Base-by-base conservation (phyloP, 768 basidiomycete species). In the Coprinopsis cinerea region DNA sequence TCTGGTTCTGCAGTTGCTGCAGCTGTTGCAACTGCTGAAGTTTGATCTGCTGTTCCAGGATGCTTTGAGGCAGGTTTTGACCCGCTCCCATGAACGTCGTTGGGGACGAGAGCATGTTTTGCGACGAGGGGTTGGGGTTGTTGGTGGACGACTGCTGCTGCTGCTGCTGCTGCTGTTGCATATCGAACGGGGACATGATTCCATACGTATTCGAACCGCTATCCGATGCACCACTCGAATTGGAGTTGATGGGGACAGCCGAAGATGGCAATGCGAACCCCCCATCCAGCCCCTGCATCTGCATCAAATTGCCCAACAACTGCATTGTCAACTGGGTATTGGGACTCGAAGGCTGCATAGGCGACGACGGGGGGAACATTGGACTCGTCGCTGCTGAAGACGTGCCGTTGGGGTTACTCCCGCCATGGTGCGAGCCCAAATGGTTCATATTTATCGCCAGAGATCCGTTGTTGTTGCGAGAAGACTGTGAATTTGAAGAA, bases 1-100 rank as follows among this genome's bases (percentile, higher is more conserved):
- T 87, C 71, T 90, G 85, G 50, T 83, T 83, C 60, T 93, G 88
- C 11, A 85, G 70, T 62, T 87, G 82, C 60, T 85, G 86, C 7
- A 87, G 70, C 62, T 86, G 82, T 53, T 86, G 89, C 2, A 92
- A 70, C 62, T 88, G 86, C 1, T 78, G 77, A 39, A 91, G 73
- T 62, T 84, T 85, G 68, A 88, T 78, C 63, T 90, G 87, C 57
- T 89, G 86, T 59, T 88, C 84, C 35, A 86, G 65, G 53, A 79
- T 58, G n/a, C n/a, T n/a, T n/a, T 40, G 82, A 61, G 30, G 23
- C 40, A 11, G 34, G 23, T 5, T 27, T 45, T 30, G 9, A 43
- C 17, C 18, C 4, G 14, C 41, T 34, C 22, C 26, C 57, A 46
- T 13, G 37, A 39, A 39, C 7, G 37, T 32, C 7, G 7, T 32